Conservation (phyloP, 345 rosid genomes). For the Pistacia integerrima region DNA sequence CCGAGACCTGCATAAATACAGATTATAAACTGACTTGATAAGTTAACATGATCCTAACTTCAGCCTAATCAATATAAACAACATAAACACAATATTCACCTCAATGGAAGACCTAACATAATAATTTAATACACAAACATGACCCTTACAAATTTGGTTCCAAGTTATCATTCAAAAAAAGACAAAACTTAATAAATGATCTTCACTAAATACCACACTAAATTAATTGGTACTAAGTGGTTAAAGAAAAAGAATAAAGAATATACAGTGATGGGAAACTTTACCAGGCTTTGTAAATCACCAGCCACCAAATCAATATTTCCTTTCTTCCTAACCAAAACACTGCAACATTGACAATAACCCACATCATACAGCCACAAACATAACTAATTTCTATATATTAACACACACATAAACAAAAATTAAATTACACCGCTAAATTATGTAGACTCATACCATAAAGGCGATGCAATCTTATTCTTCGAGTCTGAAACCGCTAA, state of each 20-base stretch:
- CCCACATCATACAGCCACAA: background rate
- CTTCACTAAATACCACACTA: background rate
- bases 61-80: background rate
- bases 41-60: too few species aligned
- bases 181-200: background rate
- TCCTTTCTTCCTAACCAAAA: slow-evolving; percentile 64
- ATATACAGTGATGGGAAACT: slow-evolving; percentile 20
- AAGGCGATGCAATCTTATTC: slow-evolving; percentile 59
- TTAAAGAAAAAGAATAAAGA: background rate
- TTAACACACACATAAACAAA: background rate
- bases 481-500: slow-evolving; percentile 64
- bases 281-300: slow-evolving; percentile 72
- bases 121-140: background rate
- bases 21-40: background rate
- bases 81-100: too few species aligned
- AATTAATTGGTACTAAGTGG: background rate
- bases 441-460: slow-evolving; percentile 45
- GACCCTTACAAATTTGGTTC: background rate
- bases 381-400: background rate
- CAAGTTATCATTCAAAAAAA: background rate
- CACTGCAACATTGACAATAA: slow-evolving; percentile 47
- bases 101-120: too few species aligned
- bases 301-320: slow-evolving; percentile 66
- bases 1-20: slow-evolving; percentile 53
- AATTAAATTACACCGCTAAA: background rate